Evolutionary conservation across 75 land plant species (phyloP).

Genomic region (Sequoia sempervirens): DNA sequence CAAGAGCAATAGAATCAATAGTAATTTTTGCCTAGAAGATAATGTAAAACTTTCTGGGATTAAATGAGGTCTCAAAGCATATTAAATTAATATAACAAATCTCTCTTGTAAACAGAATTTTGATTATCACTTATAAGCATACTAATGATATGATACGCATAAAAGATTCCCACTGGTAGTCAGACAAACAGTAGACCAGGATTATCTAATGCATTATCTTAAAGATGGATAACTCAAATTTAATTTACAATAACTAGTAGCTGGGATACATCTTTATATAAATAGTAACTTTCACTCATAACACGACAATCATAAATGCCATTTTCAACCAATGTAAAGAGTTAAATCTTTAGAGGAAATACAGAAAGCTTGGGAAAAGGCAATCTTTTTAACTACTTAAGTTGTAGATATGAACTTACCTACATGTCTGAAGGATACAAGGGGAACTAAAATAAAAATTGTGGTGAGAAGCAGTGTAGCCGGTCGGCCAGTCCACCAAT

Average conservation of each 20-base stretch:
- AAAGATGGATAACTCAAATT: neutral
- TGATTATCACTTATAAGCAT: neutral
- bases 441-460: conserved; percentile 27
- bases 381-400: neutral
- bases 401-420: conserved; percentile 19
- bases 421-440: conserved; percentile 32
- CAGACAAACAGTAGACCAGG: neutral
- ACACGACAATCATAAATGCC: neutral
- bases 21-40: neutral
- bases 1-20: neutral
- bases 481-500: conserved; percentile 39
- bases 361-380: neutral
- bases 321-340: neutral
- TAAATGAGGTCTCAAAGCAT: neutral
- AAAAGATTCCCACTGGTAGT: neutral
- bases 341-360: neutral
- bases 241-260: neutral
- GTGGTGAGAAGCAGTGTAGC: conserved; percentile 34
- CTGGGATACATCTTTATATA: neutral
- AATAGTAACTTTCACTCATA: neutral
- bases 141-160: neutral
- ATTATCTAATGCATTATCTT: neutral
- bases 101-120: neutral
- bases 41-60: neutral
- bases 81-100: neutral